Conservation (phyloP, 257 asterid genomes). For the Orobanche coerulescens region DNA sequence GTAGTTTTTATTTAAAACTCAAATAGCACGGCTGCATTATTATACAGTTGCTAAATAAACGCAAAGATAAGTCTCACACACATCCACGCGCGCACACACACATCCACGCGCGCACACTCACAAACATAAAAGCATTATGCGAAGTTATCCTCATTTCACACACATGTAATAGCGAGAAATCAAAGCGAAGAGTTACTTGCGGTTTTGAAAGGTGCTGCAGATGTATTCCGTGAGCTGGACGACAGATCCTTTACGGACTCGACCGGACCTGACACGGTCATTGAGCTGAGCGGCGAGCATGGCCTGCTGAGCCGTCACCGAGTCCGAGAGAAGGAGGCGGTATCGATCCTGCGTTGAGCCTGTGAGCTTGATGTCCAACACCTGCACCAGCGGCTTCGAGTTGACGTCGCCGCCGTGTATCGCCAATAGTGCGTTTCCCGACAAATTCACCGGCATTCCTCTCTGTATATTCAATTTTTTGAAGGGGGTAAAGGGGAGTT, state of each 20-base stretch:
- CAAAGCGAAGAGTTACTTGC: conserved; percentile 40
- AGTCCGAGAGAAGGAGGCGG: conserved; percentile 72
- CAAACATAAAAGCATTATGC: background rate
- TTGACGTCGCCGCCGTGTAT: conserved; percentile 73
- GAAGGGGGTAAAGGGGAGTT: no score
- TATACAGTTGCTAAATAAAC: background rate
- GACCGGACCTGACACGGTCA: conserved; percentile 53
- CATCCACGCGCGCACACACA: no score
- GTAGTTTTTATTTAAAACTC: background rate
- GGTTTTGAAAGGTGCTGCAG: conserved; percentile 68
- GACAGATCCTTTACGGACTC: conserved; percentile 70
- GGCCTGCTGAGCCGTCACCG: conserved; percentile 66
- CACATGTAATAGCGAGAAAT: background rate
- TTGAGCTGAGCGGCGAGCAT: conserved; percentile 95
- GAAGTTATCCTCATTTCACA: background rate
- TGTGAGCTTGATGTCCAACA: conserved; percentile 68
- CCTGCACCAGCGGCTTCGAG: conserved; percentile 90
- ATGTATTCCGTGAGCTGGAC: conserved; percentile 82
- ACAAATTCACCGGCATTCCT: conserved; percentile 60
- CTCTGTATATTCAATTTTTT: no score
- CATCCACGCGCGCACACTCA: no score
- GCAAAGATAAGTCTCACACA: no score
- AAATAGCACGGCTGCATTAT: background rate
- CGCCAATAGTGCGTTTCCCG: conserved; percentile 69
- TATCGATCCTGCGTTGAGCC: conserved; percentile 70